Evolutionary conservation across 352 stramenopile genomes (phyloP), one percentile per base, ranked within the genome.

Genomic region (Elongisporangium senticosum): DNA sequence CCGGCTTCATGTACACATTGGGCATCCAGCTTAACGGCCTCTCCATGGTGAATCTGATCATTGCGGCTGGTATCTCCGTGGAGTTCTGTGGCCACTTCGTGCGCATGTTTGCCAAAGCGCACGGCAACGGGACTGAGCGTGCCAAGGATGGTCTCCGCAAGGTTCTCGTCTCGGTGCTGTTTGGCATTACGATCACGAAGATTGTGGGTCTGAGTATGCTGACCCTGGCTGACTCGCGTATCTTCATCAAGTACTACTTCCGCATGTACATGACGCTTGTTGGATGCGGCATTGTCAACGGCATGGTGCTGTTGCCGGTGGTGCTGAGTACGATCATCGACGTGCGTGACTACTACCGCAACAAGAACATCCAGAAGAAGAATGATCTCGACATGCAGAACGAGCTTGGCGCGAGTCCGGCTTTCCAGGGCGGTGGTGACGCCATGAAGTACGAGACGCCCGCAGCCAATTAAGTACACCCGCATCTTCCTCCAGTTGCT

Each of bases 211-310:
- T 75, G 56, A 75, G 68, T 49, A 66, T 66, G 39, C 33, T 75
- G 28, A 74, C 66, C 49, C 52, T 75, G 23, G 87, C 89, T 15
- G 68, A 86, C 49, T 91, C 75, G 63, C 80, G 83, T 22, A 72
- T 96, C 53, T 96, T 96, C 64, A 83, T 89, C 59, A 86, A 95
- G 61, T 96, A 96, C 67, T 96, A 93, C 68, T 96, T 95, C 67
- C 79, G 87, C 55, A 96, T 96, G 86, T 96, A 96, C 72, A 86
- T 93, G 71, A 67, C 62, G n/a, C 72, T 89, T 19, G 76, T 96
- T 39, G 56, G 88, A 21, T 87, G 85, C 53, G 88, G 87, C 26
- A 79, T 89, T 17, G 77, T 96, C 28, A 91, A 90, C 55, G 81
- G 80, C 21, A 78, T 90, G 66, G 43, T 87, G 43, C 50, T 93